These are phyloP conservation scores for Volvariella volvacea DNA, from an alignment of 1,284 basidiomycete genomes.

Conservation along the genomic window DNA sequence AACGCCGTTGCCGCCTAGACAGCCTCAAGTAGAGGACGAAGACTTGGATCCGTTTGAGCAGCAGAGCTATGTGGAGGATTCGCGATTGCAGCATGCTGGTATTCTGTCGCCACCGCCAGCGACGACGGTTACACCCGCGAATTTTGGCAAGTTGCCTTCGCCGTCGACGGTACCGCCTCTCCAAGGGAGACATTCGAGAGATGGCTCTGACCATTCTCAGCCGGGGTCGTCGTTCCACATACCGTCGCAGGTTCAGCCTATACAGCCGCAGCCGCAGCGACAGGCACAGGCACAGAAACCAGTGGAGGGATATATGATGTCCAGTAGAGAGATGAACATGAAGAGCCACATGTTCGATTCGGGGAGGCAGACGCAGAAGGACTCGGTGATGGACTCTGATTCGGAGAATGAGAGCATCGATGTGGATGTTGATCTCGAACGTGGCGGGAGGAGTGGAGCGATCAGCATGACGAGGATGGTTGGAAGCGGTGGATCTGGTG, in stretches of 20 bases:
- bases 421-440: background rate
- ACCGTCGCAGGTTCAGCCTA: background rate
- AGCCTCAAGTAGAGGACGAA: slow-evolving; percentile 32
- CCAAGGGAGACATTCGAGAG: too few species aligned
- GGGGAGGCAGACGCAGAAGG: slow-evolving; percentile 13
- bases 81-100: slow-evolving; percentile 4
- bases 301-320: slow-evolving; percentile 21
- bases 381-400: slow-evolving; percentile 9
- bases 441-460: slow-evolving; percentile 4
- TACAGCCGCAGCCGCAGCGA: background rate
- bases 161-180: too few species aligned
- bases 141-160: too few species aligned
- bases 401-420: slow-evolving; percentile 8
- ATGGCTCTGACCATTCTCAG: background rate
- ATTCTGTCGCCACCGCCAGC: slow-evolving; percentile 3
- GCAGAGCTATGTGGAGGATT: slow-evolving; percentile 18
- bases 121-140: background rate
- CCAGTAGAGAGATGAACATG: slow-evolving; percentile 33
- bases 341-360: slow-evolving; percentile 27
- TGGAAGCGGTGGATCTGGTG: slow-evolving; percentile 1
- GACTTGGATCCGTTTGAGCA: slow-evolving; percentile 30
- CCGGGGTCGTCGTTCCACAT: background rate
- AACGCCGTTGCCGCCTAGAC: slow-evolving; percentile 23
- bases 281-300: slow-evolving; percentile 10
- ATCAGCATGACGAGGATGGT: background rate